Evolutionary conservation across 306 rosid species (phyloP).

Genomic region (Cicer pinnatifidum): DNA sequence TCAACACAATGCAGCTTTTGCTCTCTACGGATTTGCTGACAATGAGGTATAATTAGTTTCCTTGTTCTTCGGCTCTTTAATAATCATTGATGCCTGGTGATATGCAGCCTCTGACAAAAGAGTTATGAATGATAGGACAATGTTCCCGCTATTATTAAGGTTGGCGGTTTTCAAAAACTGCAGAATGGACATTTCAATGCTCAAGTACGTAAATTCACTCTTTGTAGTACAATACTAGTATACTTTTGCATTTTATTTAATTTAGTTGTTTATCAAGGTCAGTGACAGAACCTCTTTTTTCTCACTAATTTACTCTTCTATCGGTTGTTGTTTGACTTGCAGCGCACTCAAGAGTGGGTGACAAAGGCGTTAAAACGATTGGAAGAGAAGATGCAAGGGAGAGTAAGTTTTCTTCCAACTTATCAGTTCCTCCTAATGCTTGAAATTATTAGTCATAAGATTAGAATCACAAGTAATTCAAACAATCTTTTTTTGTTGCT

Average conservation of each 20-base stretch:
- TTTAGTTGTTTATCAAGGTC: neutral
- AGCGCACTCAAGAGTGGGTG: slow-evolving; percentile 89
- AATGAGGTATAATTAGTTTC: slow-evolving; percentile 70
- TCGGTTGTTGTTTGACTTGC: slow-evolving; percentile 42
- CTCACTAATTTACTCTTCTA: neutral
- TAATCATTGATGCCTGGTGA: slow-evolving; percentile 36
- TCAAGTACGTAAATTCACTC: slow-evolving; percentile 62
- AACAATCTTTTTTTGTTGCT: slow-evolving; percentile 8
- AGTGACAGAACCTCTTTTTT: slow-evolving; percentile 5
- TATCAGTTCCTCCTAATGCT: slow-evolving; percentile 17
- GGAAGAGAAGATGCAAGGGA: slow-evolving; percentile 83
- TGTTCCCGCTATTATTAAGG: slow-evolving; percentile 74
- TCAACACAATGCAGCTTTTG: slow-evolving; percentile 69
- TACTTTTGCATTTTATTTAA: neutral
- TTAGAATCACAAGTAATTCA: neutral
- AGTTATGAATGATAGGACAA: slow-evolving; percentile 66
- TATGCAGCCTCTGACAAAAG: slow-evolving; percentile 42
- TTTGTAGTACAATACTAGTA: neutral
- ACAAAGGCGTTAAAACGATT: slow-evolving; percentile 79
- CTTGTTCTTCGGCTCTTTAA: slow-evolving; percentile 32
- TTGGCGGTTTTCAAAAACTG: slow-evolving; percentile 79
- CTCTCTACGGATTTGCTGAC: slow-evolving; percentile 80
- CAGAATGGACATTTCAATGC: slow-evolving; percentile 71
- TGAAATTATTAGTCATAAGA: slow-evolving; percentile 2
- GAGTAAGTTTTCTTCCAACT: slow-evolving; percentile 61